Evolutionary conservation across 306 rosid species (phyloP), one percentile per base, ranked within the genome.

Genomic region (Rosa persica): DNA sequence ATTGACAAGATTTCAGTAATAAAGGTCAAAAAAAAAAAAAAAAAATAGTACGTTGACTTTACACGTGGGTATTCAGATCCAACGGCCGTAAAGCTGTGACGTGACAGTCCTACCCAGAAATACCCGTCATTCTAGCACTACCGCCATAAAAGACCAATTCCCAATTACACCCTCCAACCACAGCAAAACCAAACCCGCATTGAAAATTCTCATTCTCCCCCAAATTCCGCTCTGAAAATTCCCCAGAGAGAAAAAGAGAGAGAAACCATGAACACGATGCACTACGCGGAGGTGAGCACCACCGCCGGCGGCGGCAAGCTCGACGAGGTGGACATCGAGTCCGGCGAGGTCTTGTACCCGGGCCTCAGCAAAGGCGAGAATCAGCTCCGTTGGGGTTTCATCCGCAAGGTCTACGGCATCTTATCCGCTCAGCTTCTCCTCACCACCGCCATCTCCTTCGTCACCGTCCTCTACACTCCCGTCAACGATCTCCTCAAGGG

Each of bases 331-430:
- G 98, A 94, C 76, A 73, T 94, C 23, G 98, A 94, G 84, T 86
- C 97, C 5, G 98, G 98, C 6, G 97, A 92, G 85, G 74, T 82
- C 22, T 73, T 95, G 48, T 95, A 83, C 76, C 98, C 98, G 0
- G 98, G 98, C 22, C 70, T 95, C 6, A 83, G 91, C 83, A 23
- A 52, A 69, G 92, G 92, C 20, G 98, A 95, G 84, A 94, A 94
- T 54, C 93, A 89, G 85, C 97, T 94, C 80, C 98, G 98, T 79
- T 94, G 98, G 98, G 97, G 97, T 0, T 94, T 94, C 86, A 85
- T 94, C 22, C 98, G 98, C 62, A 94, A 94, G 82, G 98, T 95
- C 39, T 95, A 92, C 65, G 98, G 97, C 2, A 95, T 95, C 83
- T 86, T 95, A 68, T 88, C 97, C 49, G 82, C 90, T 1, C 98